Conservation (phyloP, 495 filamentous ascomycete species). For the Pyrenula aspistea region DNA sequence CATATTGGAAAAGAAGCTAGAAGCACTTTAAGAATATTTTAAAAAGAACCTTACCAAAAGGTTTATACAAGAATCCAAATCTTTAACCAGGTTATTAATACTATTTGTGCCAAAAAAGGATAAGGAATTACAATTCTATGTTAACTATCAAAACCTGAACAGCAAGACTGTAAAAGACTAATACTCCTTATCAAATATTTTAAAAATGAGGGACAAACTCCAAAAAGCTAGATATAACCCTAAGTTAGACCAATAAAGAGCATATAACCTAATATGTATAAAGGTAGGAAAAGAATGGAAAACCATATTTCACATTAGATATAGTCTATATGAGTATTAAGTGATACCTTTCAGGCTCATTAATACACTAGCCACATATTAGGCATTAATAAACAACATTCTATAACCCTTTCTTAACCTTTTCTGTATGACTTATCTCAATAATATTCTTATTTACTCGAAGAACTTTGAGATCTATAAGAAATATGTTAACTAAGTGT, state of each 20-base stretch:
- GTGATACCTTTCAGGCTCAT: constrained; percentile 9
- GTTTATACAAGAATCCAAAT: constrained; percentile 4
- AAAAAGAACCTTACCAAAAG: background rate
- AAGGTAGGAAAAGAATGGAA: constrained; percentile 9
- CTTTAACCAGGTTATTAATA: constrained; percentile 3
- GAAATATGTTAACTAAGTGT: background rate
- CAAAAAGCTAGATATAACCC: constrained; percentile 4
- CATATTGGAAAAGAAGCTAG: background rate
- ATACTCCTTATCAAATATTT: constrained; percentile 7
- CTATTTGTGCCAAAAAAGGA: no score
- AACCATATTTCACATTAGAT: constrained; percentile 7
- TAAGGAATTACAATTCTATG: no score
- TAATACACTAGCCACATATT: constrained; percentile 3
- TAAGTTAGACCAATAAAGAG: constrained; percentile 9
- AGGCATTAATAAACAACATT: background rate
- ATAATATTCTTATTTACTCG: constrained; percentile 3
- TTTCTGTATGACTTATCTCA: constrained; percentile 6
- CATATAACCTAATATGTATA: constrained; percentile 9
- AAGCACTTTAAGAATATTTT: background rate
- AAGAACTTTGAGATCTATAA: constrained; percentile 2
- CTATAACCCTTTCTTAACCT: constrained; percentile 1
- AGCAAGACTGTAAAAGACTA: constrained; percentile 7
- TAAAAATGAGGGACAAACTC: constrained; percentile 2
- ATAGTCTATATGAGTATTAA: constrained; percentile 9
- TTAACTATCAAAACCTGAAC: constrained; percentile 7